These are phyloP conservation scores for Raphidocelis subcapitata DNA, from an alignment of 139 green algal genomes.

Conservation along the genomic window DNA sequence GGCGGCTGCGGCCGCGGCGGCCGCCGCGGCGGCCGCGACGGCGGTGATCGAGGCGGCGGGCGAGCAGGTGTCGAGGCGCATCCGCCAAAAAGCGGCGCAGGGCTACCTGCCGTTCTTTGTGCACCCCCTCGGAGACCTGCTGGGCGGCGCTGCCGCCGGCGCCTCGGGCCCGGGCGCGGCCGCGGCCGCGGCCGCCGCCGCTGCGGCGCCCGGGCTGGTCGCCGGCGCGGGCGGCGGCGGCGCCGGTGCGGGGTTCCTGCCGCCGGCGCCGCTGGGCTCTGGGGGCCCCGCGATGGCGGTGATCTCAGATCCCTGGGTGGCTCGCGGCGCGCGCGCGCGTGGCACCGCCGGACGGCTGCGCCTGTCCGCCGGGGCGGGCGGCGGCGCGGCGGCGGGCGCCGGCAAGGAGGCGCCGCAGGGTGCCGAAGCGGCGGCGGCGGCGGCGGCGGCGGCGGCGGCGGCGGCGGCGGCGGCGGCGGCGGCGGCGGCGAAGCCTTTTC, in stretches of 20 bases:
- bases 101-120: slow-evolving; percentile 43
- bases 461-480: background rate
- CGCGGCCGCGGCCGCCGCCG: background rate
- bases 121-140: slow-evolving; percentile 3
- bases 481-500: background rate
- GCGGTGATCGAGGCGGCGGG: slow-evolving; percentile 72
- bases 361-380: background rate
- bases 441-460: slow-evolving; percentile 16
- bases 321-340: background rate
- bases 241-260: background rate
- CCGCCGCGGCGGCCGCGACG: slow-evolving; percentile 60
- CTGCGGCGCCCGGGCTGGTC: background rate
- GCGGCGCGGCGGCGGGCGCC: background rate
- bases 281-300: background rate
- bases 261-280: background rate
- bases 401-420: slow-evolving; percentile 1
- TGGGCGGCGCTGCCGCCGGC: background rate
- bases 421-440: slow-evolving; percentile 8
- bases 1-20: slow-evolving; percentile 58
- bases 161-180: background rate
- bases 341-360: slow-evolving; percentile 1
- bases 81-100: slow-evolving; percentile 52
- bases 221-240: too few relatives aligned
- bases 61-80: slow-evolving; percentile 59
- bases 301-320: background rate